Evolutionary conservation across 2,329 filamentous ascomycete genomes (phyloP), one percentile per base, ranked within the genome.

Genomic region (Parastagonospora avenae): DNA sequence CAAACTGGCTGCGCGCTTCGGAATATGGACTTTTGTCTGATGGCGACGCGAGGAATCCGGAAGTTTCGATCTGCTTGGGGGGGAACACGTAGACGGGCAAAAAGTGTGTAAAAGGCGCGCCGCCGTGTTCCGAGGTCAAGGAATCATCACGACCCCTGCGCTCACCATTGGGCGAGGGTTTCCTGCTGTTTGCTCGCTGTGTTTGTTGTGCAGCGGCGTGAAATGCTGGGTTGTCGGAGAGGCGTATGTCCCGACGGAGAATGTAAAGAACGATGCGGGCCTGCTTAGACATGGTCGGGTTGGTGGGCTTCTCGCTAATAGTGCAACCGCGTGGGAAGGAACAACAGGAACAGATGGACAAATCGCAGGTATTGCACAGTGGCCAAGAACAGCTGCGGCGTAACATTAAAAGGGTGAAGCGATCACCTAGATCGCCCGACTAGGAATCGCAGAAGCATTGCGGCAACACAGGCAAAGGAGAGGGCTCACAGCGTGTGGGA

Each of bases 211-310:
- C 73, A 6, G 81, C 72, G 51, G 80, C 77, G 65, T 90, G 80
- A 15, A 93, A 80, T 36, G 92, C 80, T 0, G 89, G 89, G 64
- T 92, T 92, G 72, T 93, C 90, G 27, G 83, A 79, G 24, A 89
- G 78, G 53, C 90, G 86, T 15, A 92, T 78, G 68, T 93, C 90
- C 59, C 86, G 84, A 38, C 89, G 84, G 31, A 92, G 72, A 16
- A 92, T 71, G 66, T 91, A 92, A 48, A 93, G 78, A 44, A 92
- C 76, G 19, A 90, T 78, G 37, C 74, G 76, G 33, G 55, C 53
- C 14, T 55, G 45, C 45, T 42, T 52, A 6, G 61, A 42, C 66
- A 70, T 70, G 45, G 29, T 60, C 43, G 55, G 35, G 46, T 52
- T 24, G 19, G 19, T 24, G 19, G 19, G 39, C 16, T 59, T 44